phyloP scores from a whole-genome alignment of 306 rosid species.

The Casuarina equisetifolia region DNA sequence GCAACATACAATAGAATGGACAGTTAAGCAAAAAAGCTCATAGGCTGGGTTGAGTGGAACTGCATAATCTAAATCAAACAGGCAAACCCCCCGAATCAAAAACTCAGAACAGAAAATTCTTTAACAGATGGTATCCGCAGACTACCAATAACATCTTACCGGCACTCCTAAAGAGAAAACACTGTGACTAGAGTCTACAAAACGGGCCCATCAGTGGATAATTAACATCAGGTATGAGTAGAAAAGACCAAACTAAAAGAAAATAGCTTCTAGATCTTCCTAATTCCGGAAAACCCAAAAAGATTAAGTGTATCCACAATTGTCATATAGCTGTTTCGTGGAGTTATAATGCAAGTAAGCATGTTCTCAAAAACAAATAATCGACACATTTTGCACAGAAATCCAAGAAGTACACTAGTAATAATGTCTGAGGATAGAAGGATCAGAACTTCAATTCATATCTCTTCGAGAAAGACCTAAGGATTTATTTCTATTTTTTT shows the following conservation, averaged over 20 bases:
- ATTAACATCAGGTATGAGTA: not conserved
- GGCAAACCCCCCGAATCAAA: not conserved
- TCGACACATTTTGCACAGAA: not conserved
- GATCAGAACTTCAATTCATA: not conserved
- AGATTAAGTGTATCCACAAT: not conserved
- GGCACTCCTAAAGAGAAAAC: not conserved
- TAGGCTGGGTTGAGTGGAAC: not conserved
- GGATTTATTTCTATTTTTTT: not conserved
- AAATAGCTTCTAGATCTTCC: not conserved
- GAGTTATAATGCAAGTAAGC: not conserved
- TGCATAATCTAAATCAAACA: not conserved
- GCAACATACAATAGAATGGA: conserved; percentile 16
- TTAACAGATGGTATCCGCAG: not conserved
- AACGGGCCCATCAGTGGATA: not conserved
- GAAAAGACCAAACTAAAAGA: not conserved
- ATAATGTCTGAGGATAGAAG: not conserved
- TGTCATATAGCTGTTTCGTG: not conserved
- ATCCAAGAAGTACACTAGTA: not conserved
- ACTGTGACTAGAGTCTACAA: not conserved
- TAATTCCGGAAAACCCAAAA: not conserved
- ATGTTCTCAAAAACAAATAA: not conserved
- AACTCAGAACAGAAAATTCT: not conserved
- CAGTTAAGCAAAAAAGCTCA: not conserved
- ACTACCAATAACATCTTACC: not conserved
- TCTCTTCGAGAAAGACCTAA: not conserved